Evolutionary conservation across 257 asterid species (phyloP).

Genomic region (Solanum commersonii): DNA sequence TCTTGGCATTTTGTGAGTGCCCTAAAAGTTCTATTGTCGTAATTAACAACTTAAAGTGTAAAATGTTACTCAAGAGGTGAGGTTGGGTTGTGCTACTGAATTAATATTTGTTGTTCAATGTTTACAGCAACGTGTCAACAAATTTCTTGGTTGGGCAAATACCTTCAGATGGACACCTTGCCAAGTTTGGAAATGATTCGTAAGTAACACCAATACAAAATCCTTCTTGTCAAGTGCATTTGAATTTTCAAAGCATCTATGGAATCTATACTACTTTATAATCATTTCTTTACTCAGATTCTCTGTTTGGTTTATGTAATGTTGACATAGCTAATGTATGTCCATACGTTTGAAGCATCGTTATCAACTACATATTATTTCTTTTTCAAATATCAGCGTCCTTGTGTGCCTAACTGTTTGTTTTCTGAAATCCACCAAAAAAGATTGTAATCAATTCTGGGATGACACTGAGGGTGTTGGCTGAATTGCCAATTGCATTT

Average conservation of each 20-base stretch:
- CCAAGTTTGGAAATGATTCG: slow-evolving; percentile 64
- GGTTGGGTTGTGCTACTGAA: background rate
- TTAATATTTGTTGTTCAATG: slow-evolving; percentile 14
- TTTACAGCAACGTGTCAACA: slow-evolving; percentile 83
- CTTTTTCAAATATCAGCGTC: background rate
- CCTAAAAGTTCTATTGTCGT: background rate
- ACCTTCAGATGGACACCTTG: slow-evolving; percentile 79
- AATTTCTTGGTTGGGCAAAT: slow-evolving; percentile 84
- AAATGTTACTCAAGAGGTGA: background rate
- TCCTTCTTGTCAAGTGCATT: background rate
- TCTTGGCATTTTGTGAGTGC: slow-evolving; percentile 69
- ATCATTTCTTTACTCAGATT: background rate
- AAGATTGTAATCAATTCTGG: background rate
- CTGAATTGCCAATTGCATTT: background rate
- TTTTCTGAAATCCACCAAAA: background rate
- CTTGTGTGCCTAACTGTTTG: background rate
- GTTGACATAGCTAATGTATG: background rate
- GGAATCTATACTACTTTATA: background rate
- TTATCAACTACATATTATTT: background rate
- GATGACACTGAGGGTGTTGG: background rate
- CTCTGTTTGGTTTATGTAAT: background rate
- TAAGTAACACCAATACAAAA: slow-evolving; percentile 29
- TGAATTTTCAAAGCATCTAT: background rate
- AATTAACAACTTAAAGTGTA: background rate
- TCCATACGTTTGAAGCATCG: background rate